Base-by-base conservation (phyloP, 2,329 filamentous ascomycete genomes). In the Penicillium sp. region DNA sequence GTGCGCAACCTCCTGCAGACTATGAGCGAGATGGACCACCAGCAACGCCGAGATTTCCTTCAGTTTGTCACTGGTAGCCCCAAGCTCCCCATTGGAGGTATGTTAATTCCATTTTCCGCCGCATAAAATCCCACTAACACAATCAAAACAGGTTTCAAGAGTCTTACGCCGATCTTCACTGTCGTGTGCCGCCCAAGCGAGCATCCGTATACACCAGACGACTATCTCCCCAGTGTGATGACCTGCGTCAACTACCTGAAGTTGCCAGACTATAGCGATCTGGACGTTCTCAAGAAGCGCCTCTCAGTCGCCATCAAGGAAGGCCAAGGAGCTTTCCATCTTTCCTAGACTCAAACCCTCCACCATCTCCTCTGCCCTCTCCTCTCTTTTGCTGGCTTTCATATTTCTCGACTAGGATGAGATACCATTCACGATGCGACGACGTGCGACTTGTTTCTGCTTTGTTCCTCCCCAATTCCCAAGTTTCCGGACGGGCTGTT, bases 211-310 rank as follows among this genome's bases (percentile, higher is more conserved):
- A 89, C 88, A 4, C 93, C 93, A 5, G 94, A 99, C 70, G 94
- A 99, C 77, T 99, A 97, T 69, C 83, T 99, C n/a, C 94, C 95
- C 13, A 97, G 92, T 72, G 95, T 99, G 73, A 99, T 99, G 95
- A 99, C 95, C 11, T 99, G 95, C 73, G 94, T 96, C 76, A 99
- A 99, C 75, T 99, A 99, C 73, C 85, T 99, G 68, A 99, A 99
- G 77, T 83, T 99, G 69, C 94, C 94, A 20, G 91, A 99, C 75
- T 99, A 99, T 76, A 93, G 87, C 63, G 86, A 79, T 64, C 78
- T 96, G 60, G 84, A 90, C 2, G 82, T 88, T 50, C 85, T 99
- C 76, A 87, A 83, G 69, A 84, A 88, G 71, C 90, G 90, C 73
- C 81, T 99, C 52, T 86, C 84, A 62, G 88, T 88, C 62, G 95